These are phyloP conservation scores for Cladosporium sp. DNA, from an alignment of 2,329 filamentous ascomycete species.

Conservation along the genomic window DNA sequence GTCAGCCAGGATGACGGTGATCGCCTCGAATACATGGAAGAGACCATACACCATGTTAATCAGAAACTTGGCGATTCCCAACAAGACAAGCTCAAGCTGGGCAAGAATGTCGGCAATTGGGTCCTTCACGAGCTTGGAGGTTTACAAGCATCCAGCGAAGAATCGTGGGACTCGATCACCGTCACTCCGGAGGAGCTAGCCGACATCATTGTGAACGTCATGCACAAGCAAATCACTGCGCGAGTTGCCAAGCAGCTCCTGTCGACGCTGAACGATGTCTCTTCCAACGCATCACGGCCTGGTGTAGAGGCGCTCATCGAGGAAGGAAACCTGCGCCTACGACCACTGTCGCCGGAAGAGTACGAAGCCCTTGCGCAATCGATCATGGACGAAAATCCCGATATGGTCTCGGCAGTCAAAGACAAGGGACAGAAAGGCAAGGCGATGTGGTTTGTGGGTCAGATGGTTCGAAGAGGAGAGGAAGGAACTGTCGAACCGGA, in stretches of 20 bases:
- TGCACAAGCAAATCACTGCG: constrained; percentile 45
- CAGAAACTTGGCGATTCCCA: constrained; percentile 28
- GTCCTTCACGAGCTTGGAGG: constrained; percentile 51
- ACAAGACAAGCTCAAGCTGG: constrained; percentile 29
- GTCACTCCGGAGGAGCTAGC: constrained; percentile 40
- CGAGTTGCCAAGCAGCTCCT: constrained; percentile 59
- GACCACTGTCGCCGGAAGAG: constrained; percentile 51
- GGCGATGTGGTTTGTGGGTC: constrained; percentile 63
- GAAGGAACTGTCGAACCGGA: constrained; percentile 60
- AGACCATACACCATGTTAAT: constrained; percentile 52
- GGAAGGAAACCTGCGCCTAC: constrained; percentile 52
- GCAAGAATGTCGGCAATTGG: constrained; percentile 58
- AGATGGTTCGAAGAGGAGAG: constrained; percentile 60
- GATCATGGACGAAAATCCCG: constrained; percentile 51
- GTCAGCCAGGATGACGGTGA: constrained; percentile 72
- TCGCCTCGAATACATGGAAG: constrained; percentile 76
- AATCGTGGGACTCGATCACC: constrained; percentile 39
- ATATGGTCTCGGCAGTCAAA: constrained; percentile 57
- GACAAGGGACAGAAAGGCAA: constrained; percentile 60
- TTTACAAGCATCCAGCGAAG: constrained; percentile 36
- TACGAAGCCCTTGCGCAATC: constrained; percentile 53
- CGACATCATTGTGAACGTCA: constrained; percentile 39
- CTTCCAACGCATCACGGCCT: constrained; percentile 37
- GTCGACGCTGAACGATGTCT: constrained; percentile 46
- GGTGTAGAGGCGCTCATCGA: constrained; percentile 52